phyloP scores from a whole-genome alignment of 768 basidiomycete genomes.

The Tricholoma hemisulphureum region DNA sequence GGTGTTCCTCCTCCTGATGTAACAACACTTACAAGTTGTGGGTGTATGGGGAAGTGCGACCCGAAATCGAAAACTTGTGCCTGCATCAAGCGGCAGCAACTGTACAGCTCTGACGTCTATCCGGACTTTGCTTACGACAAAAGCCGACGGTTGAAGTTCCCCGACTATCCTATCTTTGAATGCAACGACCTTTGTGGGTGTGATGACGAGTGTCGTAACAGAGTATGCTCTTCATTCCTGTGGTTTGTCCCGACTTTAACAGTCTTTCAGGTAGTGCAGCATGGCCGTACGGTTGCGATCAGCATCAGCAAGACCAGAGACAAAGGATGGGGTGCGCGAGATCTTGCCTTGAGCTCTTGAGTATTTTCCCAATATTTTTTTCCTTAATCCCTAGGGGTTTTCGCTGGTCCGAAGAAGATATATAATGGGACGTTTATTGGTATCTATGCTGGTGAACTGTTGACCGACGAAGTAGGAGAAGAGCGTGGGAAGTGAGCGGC shows the following conservation, averaged over 20 bases:
- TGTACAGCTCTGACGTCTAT: constrained; percentile 33
- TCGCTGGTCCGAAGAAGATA: constrained; percentile 64
- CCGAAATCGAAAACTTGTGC: constrained; percentile 71
- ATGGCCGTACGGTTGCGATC: constrained; percentile 64
- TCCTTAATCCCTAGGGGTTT: constrained; percentile 52
- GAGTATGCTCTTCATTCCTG: constrained; percentile 46
- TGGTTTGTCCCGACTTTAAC: background rate
- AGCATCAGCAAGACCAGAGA: constrained; percentile 65
- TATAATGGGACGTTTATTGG: constrained; percentile 72
- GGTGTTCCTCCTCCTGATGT: constrained; percentile 67
- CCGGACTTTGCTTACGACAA: constrained; percentile 69
- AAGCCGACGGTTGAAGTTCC: constrained; percentile 49
- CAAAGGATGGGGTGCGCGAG: constrained; percentile 81
- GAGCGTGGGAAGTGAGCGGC: constrained; percentile 61
- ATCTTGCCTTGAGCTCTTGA: background rate
- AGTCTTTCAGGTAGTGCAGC: constrained; percentile 69
- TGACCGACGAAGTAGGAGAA: constrained; percentile 68
- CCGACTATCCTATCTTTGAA: constrained; percentile 72
- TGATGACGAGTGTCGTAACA: constrained; percentile 75
- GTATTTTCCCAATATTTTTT: constrained; percentile 2
- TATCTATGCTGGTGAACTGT: constrained; percentile 80
- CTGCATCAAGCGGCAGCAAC: constrained; percentile 60
- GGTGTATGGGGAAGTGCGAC: constrained; percentile 73
- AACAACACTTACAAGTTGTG: constrained; percentile 60
- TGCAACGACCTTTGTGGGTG: constrained; percentile 84